Evolutionary conservation across 495 filamentous ascomycete species (phyloP), one percentile per base, ranked within the genome.

Genomic region (Daldinia vernicosa): DNA sequence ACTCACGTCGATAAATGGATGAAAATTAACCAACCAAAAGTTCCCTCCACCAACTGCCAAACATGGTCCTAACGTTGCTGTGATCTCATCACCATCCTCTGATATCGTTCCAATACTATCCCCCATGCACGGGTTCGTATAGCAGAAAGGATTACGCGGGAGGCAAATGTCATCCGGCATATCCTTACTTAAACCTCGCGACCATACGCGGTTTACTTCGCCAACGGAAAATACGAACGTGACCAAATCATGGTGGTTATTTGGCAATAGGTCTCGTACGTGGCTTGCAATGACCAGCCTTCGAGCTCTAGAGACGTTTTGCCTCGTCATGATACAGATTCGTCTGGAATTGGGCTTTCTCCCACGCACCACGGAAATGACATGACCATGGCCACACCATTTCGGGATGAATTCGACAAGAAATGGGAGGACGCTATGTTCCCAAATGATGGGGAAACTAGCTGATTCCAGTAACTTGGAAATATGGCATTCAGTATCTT

Each of bases 311-410:
- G 69, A 72, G 19, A 75, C 52, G 9, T 17, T 28, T 22, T 27
- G 27, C 27, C 40, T 69, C 28, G 74, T 78, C 72, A 78, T 72
- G 28, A 78, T 74, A 37, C 67, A 76, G 9, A 78, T 70, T 30
- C 72, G 72, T 54, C 74, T 65, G 6, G 72, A 58, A 50, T 74
- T 69, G 35, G 67, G 72, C 28, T 55, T 67, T 19, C 65, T 71
- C 2, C 76, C 74, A 47, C 76, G 74, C n/a, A 55, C 63, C n/a
- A 78, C 74, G 28, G 70, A 76, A 60, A 78, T 76, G 15, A 75
- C 70, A 26, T 78, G 74, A 15, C 76, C 76, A 0, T 74, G 71
- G 11, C 76, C 76, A 55, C 76, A 78, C 76, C 76, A 78, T 33
- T 75, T 76, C 3, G 76, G 76, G 37, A 78, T 60, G 50, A 75